Conservation (phyloP, 169 alveolate species). For the Blepharisma undulans region DNA sequence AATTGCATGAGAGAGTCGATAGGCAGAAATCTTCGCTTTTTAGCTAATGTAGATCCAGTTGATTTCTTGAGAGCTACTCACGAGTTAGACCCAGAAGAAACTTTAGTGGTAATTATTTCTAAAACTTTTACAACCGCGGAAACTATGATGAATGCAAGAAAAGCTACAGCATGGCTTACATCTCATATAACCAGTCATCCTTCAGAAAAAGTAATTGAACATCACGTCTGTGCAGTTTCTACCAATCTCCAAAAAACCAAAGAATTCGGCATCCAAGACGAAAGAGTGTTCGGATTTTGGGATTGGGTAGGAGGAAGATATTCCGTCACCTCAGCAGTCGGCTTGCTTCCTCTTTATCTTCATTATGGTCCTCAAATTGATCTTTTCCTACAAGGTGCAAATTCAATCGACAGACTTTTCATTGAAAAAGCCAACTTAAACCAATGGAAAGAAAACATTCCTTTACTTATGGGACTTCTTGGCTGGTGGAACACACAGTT, state of each 20-base stretch:
- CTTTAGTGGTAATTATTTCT: slow-evolving; percentile 92
- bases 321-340: slow-evolving; percentile 98
- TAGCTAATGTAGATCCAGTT: slow-evolving; percentile 99
- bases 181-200: slow-evolving; percentile 69
- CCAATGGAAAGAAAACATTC: slow-evolving; percentile 86
- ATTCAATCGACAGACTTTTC: slow-evolving; percentile 90
- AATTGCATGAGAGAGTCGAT: slow-evolving; percentile 58
- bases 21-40: slow-evolving; percentile 88
- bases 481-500: slow-evolving; percentile 94
- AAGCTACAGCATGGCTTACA: slow-evolving; percentile 90
- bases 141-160: slow-evolving; percentile 96
- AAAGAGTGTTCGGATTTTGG: slow-evolving; percentile 98
- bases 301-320: slow-evolving; percentile 99
- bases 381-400: slow-evolving; percentile 82
- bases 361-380: slow-evolving; percentile 91
- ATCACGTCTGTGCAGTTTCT: slow-evolving; percentile 93
- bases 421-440: slow-evolving; percentile 55
- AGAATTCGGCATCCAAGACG: slow-evolving; percentile 93
- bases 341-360: slow-evolving; percentile 94
- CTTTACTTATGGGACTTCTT: slow-evolving; percentile 93
- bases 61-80: slow-evolving; percentile 92
- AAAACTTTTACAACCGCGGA: slow-evolving; percentile 99
- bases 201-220: slow-evolving; percentile 67
- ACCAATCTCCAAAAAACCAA: slow-evolving; percentile 91
- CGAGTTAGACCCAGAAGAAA: slow-evolving; percentile 93